These are phyloP conservation scores for Scleromitrula shiraiana DNA, from an alignment of 2,329 filamentous ascomycete species.

Conservation along the genomic window DNA sequence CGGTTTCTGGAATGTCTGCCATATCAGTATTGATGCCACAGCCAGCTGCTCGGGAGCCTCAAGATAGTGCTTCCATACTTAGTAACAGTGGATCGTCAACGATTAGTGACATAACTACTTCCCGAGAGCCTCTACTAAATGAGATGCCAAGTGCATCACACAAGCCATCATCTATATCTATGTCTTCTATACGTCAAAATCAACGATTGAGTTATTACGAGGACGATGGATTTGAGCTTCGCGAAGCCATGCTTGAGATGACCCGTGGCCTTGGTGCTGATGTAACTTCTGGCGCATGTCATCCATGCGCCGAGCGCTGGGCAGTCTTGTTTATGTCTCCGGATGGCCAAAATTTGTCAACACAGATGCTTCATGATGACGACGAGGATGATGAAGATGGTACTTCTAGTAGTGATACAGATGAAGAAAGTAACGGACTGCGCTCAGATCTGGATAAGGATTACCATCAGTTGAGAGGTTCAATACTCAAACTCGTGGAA, in stretches of 20 bases:
- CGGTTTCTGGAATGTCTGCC: slow-evolving; percentile 57
- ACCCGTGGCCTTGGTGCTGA: slow-evolving; percentile 56
- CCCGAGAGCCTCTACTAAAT: slow-evolving; percentile 55
- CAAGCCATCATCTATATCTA: slow-evolving; percentile 45
- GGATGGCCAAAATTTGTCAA: slow-evolving; percentile 61
- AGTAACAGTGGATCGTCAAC: slow-evolving; percentile 67
- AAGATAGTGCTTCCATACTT: slow-evolving; percentile 61
- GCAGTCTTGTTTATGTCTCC: slow-evolving; percentile 70
- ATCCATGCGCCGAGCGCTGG: slow-evolving; percentile 79
- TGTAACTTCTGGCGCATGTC: slow-evolving; percentile 56
- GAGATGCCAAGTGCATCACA: slow-evolving; percentile 42
- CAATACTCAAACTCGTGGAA: slow-evolving; percentile 71
- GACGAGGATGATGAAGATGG: slow-evolving; percentile 61
- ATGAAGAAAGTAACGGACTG: slow-evolving; percentile 48
- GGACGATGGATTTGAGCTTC: slow-evolving; percentile 57
- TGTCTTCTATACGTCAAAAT: slow-evolving; percentile 36
- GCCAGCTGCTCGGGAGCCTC: slow-evolving; percentile 41
- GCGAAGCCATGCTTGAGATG: slow-evolving; percentile 64
- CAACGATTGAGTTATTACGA: slow-evolving; percentile 45
- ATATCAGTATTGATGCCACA: slow-evolving; percentile 63
- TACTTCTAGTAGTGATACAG: slow-evolving; percentile 51
- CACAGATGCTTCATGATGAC: slow-evolving; percentile 64
- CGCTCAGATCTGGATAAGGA: slow-evolving; percentile 64
- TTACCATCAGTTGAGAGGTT: slow-evolving; percentile 72
- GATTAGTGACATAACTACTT: slow-evolving; percentile 61